A percentile compares a stretch with the other conserved stretches of the same genome.
Evolutionary conservation across 192 early-diverging fungal genomes (phyloP).

Genomic region (Entrophospora sp.): DNA sequence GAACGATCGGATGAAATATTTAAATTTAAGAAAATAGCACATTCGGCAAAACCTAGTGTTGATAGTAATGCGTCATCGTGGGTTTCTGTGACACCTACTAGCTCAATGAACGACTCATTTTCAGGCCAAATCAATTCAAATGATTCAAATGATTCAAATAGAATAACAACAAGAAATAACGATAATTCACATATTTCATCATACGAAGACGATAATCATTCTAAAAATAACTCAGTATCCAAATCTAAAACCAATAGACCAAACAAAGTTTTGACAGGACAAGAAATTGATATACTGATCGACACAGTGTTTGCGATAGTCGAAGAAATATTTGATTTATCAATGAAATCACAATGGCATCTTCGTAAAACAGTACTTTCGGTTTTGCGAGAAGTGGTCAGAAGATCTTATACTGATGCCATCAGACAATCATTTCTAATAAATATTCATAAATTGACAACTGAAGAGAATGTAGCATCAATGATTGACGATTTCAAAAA

Average conservation of each 20-base stretch:
- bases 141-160: too few species aligned
- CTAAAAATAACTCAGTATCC: not conserved
- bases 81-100: too few species aligned
- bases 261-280: conserved; percentile 11
- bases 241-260: too few species aligned
- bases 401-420: conserved; percentile 5
- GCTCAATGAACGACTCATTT: too few species aligned
- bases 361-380: conserved; percentile 14
- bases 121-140: too few species aligned
- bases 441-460: not conserved
- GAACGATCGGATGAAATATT: too few species aligned
- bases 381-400: not conserved
- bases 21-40: too few species aligned
- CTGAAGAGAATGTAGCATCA: not conserved
- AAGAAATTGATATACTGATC: conserved; percentile 14
- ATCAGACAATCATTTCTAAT: not conserved
- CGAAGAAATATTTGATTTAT: conserved; percentile 19
- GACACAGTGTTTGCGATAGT: conserved; percentile 10
- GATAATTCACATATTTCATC: too few species aligned
- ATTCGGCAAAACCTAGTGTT: too few species aligned
- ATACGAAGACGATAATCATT: too few species aligned
- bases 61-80: too few species aligned
- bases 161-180: too few species aligned
- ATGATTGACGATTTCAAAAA: not conserved
- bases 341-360: conserved; percentile 17